Conservation (phyloP, 148 eudicot genomes). For the Polygonum maritimum region DNA sequence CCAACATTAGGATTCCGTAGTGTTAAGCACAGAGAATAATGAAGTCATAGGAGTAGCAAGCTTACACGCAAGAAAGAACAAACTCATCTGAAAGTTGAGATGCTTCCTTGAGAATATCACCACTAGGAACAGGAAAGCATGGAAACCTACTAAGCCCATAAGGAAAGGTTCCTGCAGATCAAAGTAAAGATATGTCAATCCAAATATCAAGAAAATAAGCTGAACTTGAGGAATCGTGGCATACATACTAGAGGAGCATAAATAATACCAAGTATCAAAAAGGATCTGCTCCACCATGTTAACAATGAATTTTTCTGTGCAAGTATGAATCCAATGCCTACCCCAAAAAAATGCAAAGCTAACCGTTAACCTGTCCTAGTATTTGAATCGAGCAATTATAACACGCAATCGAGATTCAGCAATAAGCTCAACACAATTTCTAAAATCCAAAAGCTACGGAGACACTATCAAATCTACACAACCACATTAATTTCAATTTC, state of each 20-base stretch:
- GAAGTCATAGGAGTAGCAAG: conserved; percentile 8
- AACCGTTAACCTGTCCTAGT: not conserved
- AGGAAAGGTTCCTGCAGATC: conserved; percentile 71
- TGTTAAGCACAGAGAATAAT: not conserved
- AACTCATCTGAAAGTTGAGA: conserved; percentile 79
- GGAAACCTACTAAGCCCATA: conserved; percentile 59
- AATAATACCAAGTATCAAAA: not conserved
- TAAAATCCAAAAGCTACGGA: not conserved
- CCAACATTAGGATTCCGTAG: not conserved
- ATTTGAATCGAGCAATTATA: not conserved
- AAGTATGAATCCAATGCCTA: not conserved
- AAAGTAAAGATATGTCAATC: not conserved
- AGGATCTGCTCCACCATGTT: not conserved
- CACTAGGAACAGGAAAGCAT: conserved; percentile 39
- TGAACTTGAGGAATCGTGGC: not conserved
- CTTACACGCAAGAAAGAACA: conserved; percentile 79
- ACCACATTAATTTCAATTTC: not conserved
- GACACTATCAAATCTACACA: not conserved
- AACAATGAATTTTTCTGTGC: not conserved
- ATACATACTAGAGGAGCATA: not conserved
- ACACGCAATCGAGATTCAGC: not conserved
- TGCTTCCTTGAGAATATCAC: conserved; percentile 53
- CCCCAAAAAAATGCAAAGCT: not conserved
- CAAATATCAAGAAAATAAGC: not conserved
- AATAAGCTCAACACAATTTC: not conserved